Evolutionary conservation across 1,139 yeast species (phyloP).

Genomic region (Hansenula lynferdii): DNA sequence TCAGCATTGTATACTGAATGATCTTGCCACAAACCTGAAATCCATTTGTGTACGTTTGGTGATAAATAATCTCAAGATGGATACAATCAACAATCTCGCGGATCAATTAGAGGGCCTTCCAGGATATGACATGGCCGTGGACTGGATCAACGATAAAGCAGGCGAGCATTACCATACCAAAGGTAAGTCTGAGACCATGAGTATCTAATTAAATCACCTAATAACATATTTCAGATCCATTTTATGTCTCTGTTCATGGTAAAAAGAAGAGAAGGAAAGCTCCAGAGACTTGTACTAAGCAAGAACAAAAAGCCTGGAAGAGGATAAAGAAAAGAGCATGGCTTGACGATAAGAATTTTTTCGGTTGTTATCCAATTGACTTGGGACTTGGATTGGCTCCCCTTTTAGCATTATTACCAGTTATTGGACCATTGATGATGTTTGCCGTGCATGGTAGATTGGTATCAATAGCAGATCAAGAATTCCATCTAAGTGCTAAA

Average conservation of each 20-base stretch:
- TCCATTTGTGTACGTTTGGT: too few relatives aligned
- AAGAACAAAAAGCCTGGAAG: conserved; percentile 68
- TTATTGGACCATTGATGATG: conserved; percentile 76
- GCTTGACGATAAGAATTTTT: conserved; percentile 73
- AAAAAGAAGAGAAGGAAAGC: conserved; percentile 48
- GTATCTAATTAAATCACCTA: background rate
- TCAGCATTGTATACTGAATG: too few relatives aligned
- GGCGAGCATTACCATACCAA: conserved; percentile 55
- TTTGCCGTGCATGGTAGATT: conserved; percentile 70
- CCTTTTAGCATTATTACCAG: conserved; percentile 62
- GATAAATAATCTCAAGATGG: too few relatives aligned
- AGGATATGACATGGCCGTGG: conserved; percentile 50
- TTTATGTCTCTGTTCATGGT: conserved; percentile 49
- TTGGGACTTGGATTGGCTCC: conserved; percentile 79
- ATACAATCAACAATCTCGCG: conserved; percentile 13
- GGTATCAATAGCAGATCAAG: conserved; percentile 50
- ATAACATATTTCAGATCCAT: conserved; percentile 48
- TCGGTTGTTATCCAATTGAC: conserved; percentile 77
- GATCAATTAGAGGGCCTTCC: conserved; percentile 46
- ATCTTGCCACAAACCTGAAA: too few relatives aligned
- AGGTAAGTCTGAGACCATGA: too few relatives aligned
- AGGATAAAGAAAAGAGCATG: conserved; percentile 72
- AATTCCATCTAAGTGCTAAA: conserved; percentile 53
- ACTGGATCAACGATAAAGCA: conserved; percentile 59
- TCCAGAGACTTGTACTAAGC: conserved; percentile 52